Evolutionary conservation across 179 eudicot genomes (phyloP), one percentile per base, ranked within the genome.

Genomic region (Silene noctiflora): DNA sequence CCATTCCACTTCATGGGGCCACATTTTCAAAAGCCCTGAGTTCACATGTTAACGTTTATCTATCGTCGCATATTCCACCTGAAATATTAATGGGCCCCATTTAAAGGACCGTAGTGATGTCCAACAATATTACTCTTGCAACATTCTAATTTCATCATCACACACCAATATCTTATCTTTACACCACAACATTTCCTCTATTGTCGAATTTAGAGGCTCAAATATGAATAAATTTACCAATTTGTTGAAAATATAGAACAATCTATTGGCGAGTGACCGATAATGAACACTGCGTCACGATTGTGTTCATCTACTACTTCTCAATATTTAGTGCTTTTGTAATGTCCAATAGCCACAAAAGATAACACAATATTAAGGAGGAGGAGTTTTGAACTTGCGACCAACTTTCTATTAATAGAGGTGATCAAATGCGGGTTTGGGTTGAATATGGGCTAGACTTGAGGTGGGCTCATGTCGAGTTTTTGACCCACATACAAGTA

Each of bases 141-240:
- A 69, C 17, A 44, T 69, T 69, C 73, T 67, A 67, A 25, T 69
- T 69, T 69, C 25, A 33, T 67, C 44, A 63, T 63, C 35, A 63
- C 16, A 25, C 35, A 24, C 16, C 31, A 53, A 53, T 53, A 3
- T 29, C 4, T 53, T 16, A 53, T 16, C 59, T 53, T 53, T 53
- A 53, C 59, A 53, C 59, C 59, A 53, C 17, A 16, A 16, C 0
- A 53, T 53, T 53, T 53, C 59, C 59, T 53, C 59, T 53, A 53
- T 53, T 53, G 59, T 53, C 4, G n/a, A 51, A 51, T 33, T 39
- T 39, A 6, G 46, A 10, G 48, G 48, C 48, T 8, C 48, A 53
- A 53, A 0, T 16, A 13, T 53, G 58, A 16, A 53, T 13, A 53
- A 53, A 13, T 3, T 1, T 53, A 16, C 58, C 56, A 51, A 11